Base-by-base conservation (phyloP, 371 early-diverging fungal genomes). In the Catenaria anguillulae region DNA sequence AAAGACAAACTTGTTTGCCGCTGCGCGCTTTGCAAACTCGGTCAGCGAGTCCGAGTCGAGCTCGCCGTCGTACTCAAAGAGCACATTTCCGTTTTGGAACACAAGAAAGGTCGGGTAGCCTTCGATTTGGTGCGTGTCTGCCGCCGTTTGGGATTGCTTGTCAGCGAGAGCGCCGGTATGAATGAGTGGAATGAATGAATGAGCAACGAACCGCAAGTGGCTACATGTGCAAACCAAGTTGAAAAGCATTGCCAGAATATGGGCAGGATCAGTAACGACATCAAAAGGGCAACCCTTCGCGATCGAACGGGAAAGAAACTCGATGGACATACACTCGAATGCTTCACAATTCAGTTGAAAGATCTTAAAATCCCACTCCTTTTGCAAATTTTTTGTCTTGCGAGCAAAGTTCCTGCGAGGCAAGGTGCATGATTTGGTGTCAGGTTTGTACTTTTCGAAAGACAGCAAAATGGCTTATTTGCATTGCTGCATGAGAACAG, bases 51-150 rank as follows among this genome's bases (percentile, higher is more conserved):
- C 52, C 0, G 52, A 50, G 15, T 50, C 52, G 52, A 19, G 8
- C 29, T 50, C 52, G 52, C 52, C 52, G 13, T 50, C 52, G 52
- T 50, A 50, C 52, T 50, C 52, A 23, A 50, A 50, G 15, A 50
- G 52, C 31, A 29, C 29, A 8, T 29, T 15, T 26, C 52, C 52
- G 29, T 29, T 8, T 31, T 50, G 26, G 52, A 50, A 50, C 15
- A 50, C 31, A 17, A 50, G 52, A 31, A 29, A 50, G 15, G 52
- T 50, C 24, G 52, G 52, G 52, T 29, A 50, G 21, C 52, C 52
- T 13, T 50, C 52, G 29, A 50, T 50, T 1, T 24, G 12, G 52
- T 29, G 52, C 6, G 26, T 23, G 8, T 50, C 52, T 40, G 17
- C n/a, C n/a, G n/a, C n/a, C n/a, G n/a, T n/a, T n/a, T n/a, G n/a